Evolutionary conservation across 768 basidiomycete genomes (phyloP), one percentile per base, ranked within the genome.

Genomic region (Kwoniella sp.): DNA sequence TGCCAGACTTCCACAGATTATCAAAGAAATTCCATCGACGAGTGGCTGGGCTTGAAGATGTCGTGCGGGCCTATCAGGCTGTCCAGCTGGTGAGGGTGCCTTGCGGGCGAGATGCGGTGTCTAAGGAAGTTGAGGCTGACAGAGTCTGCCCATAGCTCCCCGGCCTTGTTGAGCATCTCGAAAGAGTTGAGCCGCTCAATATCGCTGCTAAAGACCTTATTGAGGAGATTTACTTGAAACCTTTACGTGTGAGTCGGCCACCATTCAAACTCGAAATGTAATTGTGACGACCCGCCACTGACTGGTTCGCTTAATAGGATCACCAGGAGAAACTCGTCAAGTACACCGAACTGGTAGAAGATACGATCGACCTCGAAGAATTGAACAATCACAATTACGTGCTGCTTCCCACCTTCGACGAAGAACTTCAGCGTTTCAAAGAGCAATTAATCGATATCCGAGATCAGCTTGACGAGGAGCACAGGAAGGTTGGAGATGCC

Each of bases 11-110:
- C 79, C 90, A 89, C 70, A 87, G 96, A 1, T 85, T 99, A 23
- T 88, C 89, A 75, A 98, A 98, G 79, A 87, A 90, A 20, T 94
- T 99, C 82, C 89, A 92, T 79, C 90, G 89, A 68, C 85, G 87
- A 0, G 85, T 87, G 4, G 93, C 93, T 0, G 87, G 87, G 0
- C 85, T 99, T 4, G 93, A 98, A 73, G 94, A 99, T 73, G 93
- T 98, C 7, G 93, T 98, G 11, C 87, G 95, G 1, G 89, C 95
- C 0, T 97, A 97, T 77, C 95, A 99, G 78, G 93, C 94, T 0
- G 87, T 93, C 1, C 80, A 90, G 26, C 91, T 91, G 83, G 92
- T 92, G 61, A 53, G 78, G 17, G 61, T 8, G 23, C 22, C 28
- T 50, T n/a, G 2, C 23, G 20, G 31, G 48, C 50, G 34, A 22